Evolutionary conservation across 441 rosid species (phyloP), one percentile per base, ranked within the genome.

Genomic region (Adansonia gregorii): DNA sequence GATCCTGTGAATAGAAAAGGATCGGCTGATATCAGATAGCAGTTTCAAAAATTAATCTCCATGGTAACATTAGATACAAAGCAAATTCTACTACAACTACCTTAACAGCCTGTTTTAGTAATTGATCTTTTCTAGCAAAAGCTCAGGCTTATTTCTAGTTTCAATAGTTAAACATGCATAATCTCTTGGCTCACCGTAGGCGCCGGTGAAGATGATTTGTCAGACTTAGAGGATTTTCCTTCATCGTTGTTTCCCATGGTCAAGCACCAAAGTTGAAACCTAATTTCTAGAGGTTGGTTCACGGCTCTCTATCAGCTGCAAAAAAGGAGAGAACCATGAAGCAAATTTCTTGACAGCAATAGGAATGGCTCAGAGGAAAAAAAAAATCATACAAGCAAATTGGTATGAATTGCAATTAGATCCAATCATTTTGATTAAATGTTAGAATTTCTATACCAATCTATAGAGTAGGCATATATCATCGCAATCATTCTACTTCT

Each of bases 221-320:
- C 94, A 56, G 94, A 76, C 82, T 89, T 93, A 49, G 83, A 72
- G 52, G 90, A 70, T 76, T 93, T 93, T 19, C 83, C 80, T 73
- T 95, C 98, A 67, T 91, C 98, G 76, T 79, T 87, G 83, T 82
- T 88, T 51, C 93, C 94, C 98, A 95, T 95, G 77, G 72, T 76
- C 69, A 67, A 41, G 72, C 79, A 76, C 74, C 72, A 39, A 73
- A 78, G 66, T 35, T 41, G 77, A 65, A 81, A 67, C 75, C 69
- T 24, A 60, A 27, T 4, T 61, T 61, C 43, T 11, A 61, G 67
- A 27, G 31, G 17, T 27, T 63, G 0, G 45, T 31, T 63, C 43
- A 31, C 67, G 45, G 31, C 41, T 61, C 39, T 69, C 2, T 70
- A 8, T 31, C 46, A 61, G 65, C 85, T 83, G 89, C 56, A 81